Evolutionary conservation across 306 rosid species (phyloP), one percentile per base, ranked within the genome.

Genomic region (Heteromeles arbutifolia): DNA sequence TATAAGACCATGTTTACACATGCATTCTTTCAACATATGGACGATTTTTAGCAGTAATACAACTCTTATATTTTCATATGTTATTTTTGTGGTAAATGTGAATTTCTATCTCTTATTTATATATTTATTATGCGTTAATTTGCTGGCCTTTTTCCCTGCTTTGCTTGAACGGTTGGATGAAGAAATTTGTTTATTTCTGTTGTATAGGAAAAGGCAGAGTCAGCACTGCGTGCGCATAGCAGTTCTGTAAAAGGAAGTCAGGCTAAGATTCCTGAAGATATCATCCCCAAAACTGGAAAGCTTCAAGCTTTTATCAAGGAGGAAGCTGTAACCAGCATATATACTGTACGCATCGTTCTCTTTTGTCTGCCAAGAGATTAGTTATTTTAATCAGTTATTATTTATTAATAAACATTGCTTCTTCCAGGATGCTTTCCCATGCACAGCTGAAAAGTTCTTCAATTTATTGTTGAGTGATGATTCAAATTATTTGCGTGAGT

Each of bases 151-250:
- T 75, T 70, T 62, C 10, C 39, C 41, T 11, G 29, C 13, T 4
- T n/a, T 77, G 34, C 50, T 67, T 65, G 65, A 58, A 58, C 39
- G 26, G 54, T 39, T 44, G 70, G 19, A 44, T 25, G 34, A 18
- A 10, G 21, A 37, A 70, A 61, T 75, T 45, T 78, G 65, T 74
- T 63, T 58, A n/a, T 61, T 82, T 81, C 69, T 34, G 52, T 57
- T 86, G 65, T 77, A 48, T 80, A 95, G 99, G 99, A 92, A 88
- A 87, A 74, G 65, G 95, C 96, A 45, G 96, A 90, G 70, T 95
- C 99, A 63, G 99, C 93, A 74, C 70, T 92, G 75, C 98, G 98
- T 74, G 98, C 98, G 45, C 97, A 92, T 79, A 95, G 98, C 84
- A 95, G 97, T 86, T 95, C 98, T 73, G 88, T 88, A 53, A 85